phyloP scores from a whole-genome alignment of 768 basidiomycete genomes.

The Russula griseocarnosa region DNA sequence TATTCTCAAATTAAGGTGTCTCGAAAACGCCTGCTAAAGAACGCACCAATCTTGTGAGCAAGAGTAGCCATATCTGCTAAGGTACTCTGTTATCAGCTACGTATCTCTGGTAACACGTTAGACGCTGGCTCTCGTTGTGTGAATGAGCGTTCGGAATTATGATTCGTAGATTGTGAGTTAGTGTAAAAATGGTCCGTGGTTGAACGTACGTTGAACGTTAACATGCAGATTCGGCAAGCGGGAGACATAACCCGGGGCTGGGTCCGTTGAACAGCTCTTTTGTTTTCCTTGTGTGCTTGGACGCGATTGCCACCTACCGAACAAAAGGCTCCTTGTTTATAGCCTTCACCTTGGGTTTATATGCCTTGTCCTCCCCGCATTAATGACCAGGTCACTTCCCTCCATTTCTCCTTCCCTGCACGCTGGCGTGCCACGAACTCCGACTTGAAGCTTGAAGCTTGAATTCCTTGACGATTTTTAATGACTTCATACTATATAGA shows the following conservation, averaged over 20 bases:
- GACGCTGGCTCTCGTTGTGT: neutral
- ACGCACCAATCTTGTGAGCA: constrained; percentile 51
- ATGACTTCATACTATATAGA: constrained; percentile 24
- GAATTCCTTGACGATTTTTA: neutral
- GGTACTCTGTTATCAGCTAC: neutral
- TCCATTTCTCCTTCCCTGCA: constrained; percentile 12
- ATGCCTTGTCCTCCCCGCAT: neutral
- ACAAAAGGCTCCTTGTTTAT: constrained; percentile 17
- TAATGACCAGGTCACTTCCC: constrained; percentile 7
- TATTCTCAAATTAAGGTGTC: neutral
- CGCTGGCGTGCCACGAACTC: constrained; percentile 25
- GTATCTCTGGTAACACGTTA: neutral
- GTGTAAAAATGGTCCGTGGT: too few relatives aligned
- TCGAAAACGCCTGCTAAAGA: neutral
- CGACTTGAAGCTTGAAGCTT: constrained; percentile 17
- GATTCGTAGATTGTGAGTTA: neutral
- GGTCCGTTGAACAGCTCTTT: neutral
- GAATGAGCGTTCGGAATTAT: neutral
- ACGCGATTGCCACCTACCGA: neutral
- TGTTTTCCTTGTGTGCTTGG: neutral
- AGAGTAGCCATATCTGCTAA: constrained; percentile 21
- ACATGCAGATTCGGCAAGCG: neutral
- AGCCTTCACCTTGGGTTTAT: neutral
- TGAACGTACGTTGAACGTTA: too few relatives aligned
- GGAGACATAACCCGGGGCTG: neutral